Evolutionary conservation across 202 grass and related monocot genomes (phyloP).

Genomic region (Schoenoplectus tabernaemontani): DNA sequence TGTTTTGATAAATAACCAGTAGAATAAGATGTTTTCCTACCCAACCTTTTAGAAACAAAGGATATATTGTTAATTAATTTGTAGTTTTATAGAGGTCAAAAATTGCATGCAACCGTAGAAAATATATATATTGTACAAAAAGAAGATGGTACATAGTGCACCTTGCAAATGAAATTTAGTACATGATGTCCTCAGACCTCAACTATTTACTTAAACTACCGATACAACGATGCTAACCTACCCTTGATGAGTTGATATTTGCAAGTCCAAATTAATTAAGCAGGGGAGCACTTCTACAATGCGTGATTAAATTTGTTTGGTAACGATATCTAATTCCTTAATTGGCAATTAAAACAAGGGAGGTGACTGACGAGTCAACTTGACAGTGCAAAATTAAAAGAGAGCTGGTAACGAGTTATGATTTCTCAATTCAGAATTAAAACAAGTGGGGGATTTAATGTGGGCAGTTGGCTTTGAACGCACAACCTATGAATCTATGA

Average conservation of each 20-base stretch:
- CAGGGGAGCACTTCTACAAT: background rate
- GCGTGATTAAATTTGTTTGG: background rate
- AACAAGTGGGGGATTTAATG: slow-evolving; percentile 8
- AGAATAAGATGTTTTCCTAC: background rate
- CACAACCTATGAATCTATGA: slow-evolving; percentile 19
- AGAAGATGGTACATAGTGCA: too few species aligned
- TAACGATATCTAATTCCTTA: background rate
- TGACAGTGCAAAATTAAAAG: slow-evolving; percentile 6
- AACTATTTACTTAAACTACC: background rate
- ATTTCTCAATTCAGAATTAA: slow-evolving; percentile 20
- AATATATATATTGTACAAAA: too few species aligned
- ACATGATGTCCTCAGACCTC: background rate
- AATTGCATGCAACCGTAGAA: too few species aligned
- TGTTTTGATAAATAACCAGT: background rate
- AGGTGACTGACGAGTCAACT: background rate
- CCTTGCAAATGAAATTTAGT: background rate
- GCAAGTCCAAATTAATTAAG: too few species aligned
- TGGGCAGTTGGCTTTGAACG: slow-evolving; percentile 9
- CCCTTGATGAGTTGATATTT: too few species aligned
- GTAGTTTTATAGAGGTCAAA: too few species aligned
- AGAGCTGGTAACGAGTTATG: slow-evolving; percentile 14
- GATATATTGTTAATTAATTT: too few species aligned
- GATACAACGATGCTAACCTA: background rate
- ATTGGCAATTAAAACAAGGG: slow-evolving; percentile 10
- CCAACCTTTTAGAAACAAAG: too few species aligned